Base-by-base conservation (phyloP, 2,329 filamentous ascomycete species). In the Aspergillus phoenicis region DNA sequence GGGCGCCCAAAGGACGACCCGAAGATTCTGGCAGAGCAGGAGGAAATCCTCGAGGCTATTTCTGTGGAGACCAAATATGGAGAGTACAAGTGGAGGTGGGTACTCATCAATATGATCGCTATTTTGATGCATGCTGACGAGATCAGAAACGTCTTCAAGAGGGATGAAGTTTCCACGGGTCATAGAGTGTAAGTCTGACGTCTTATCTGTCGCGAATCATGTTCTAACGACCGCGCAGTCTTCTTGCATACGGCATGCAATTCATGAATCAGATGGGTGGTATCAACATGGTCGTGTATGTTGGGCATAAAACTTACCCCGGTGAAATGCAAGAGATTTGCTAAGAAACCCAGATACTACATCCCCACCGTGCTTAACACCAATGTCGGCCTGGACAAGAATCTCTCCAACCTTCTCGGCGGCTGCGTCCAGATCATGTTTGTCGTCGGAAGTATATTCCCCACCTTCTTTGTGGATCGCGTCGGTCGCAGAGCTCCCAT, bases 181-280 rank as follows among this genome's bases (percentile, higher is more conserved):
- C 65, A 76, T 13, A 71, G 81, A 8, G 78, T 84, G 64, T 65
- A 60, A 43, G 60, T 59, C 36, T 22, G 8, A 4, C 24, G 38
- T 39, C 33, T n/a, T 17, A n/a, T 43, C 5, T 6, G 4, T n/a
- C 52, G 7, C 2, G 22, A 7, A 33, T 22, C 24, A 8, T 22
- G 38, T 6, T 33, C 30, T 60, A 38, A 62, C n/a, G n/a, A 36
- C 5, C 11, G 15, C 15, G 4, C 20, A 65, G 64, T 7, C 65
- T 83, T 4, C 73, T 84, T 2, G 82, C 80, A 0, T 82, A 76
- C 63, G 75, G 78, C 24, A 78, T 79, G 60, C 78, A 81, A 60
- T 78, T 81, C 58, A 82, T 82, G 79, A 81, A 85, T 57, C 83
- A 84, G 61, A 71, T 80, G 17, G 75, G 77, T 2, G 81, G 81